Percentiles rank a stretch among this genome's conserved stretches.
Evolutionary conservation across 192 early-diverging fungal genomes (phyloP).

Genomic region (Podila epigama): DNA sequence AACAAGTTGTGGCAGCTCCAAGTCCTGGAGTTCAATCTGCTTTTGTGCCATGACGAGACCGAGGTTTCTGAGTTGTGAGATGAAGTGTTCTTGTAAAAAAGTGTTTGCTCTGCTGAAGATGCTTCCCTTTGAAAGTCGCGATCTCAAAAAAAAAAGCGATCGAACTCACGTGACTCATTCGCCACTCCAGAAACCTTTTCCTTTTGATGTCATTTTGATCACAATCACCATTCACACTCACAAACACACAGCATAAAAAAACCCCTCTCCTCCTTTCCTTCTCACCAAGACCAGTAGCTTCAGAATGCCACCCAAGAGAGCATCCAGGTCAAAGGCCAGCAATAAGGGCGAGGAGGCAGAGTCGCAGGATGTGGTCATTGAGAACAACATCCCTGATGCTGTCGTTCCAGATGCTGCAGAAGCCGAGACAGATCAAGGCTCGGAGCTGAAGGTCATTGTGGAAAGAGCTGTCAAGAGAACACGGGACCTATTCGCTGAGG

Average conservation of each 20-base stretch:
- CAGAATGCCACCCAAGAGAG: constrained; percentile 45
- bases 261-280: too few species aligned
- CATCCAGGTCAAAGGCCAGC: constrained; percentile 31
- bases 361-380: constrained; percentile 33
- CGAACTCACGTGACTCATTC: not conserved
- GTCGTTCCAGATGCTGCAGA: constrained; percentile 11
- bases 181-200: not conserved
- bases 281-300: too few species aligned
- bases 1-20: constrained; percentile 84
- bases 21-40: constrained; percentile 80
- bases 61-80: not conserved
- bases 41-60: constrained; percentile 18
- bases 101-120: too few species aligned
- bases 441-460: constrained; percentile 20
- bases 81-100: too few species aligned
- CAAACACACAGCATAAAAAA: too few species aligned
- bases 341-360: not conserved
- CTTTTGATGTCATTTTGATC: not conserved
- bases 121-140: too few species aligned
- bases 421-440: not conserved
- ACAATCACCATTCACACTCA: not conserved
- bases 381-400: constrained; percentile 9
- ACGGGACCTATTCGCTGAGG: constrained; percentile 38
- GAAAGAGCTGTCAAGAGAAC: constrained; percentile 33
- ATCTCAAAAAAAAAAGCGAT: not conserved